Conservation (phyloP, 495 filamentous ascomycete species). For the Pyrenula massariospora region DNA sequence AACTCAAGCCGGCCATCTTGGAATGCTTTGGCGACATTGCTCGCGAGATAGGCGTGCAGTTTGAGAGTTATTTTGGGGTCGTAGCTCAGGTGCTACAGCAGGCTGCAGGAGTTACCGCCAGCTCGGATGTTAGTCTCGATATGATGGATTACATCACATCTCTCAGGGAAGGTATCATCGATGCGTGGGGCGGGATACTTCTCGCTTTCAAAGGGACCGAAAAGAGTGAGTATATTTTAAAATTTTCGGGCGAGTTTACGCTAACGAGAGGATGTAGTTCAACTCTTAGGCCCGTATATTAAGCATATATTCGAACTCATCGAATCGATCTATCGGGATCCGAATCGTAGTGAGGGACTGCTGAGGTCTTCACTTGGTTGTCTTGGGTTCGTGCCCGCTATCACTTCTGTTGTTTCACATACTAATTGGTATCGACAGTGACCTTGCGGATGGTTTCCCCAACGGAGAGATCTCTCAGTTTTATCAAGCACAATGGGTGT, state of each 20-base stretch:
- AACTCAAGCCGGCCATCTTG: constrained; percentile 95
- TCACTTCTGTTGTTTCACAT: not conserved
- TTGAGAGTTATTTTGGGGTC: constrained; percentile 82
- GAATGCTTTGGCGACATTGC: constrained; percentile 98
- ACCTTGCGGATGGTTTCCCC: constrained; percentile 88
- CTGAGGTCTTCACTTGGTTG: constrained; percentile 93
- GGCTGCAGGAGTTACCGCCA: constrained; percentile 67
- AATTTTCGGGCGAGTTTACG: not conserved
- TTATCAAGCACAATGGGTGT: constrained; percentile 88
- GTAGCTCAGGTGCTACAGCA: constrained; percentile 91
- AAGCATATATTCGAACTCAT: constrained; percentile 84
- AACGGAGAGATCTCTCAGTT: constrained; percentile 71
- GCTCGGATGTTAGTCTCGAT: constrained; percentile 63
- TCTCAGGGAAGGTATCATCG: constrained; percentile 93
- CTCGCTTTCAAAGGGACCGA: constrained; percentile 68
- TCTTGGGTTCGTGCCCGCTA: constrained; percentile 57
- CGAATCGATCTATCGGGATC: constrained; percentile 66
- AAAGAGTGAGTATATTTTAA: constrained; percentile 26
- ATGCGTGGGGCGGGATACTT: constrained; percentile 95
- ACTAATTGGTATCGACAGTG: constrained; percentile 45
- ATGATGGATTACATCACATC: constrained; percentile 94
- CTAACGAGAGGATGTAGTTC: constrained; percentile 34
- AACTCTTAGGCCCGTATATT: constrained; percentile 62
- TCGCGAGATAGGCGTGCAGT: constrained; percentile 83
- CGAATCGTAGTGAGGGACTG: constrained; percentile 78